Evolutionary conservation across 176 grass and related monocot species (phyloP).

Genomic region (Carex littledalei): DNA sequence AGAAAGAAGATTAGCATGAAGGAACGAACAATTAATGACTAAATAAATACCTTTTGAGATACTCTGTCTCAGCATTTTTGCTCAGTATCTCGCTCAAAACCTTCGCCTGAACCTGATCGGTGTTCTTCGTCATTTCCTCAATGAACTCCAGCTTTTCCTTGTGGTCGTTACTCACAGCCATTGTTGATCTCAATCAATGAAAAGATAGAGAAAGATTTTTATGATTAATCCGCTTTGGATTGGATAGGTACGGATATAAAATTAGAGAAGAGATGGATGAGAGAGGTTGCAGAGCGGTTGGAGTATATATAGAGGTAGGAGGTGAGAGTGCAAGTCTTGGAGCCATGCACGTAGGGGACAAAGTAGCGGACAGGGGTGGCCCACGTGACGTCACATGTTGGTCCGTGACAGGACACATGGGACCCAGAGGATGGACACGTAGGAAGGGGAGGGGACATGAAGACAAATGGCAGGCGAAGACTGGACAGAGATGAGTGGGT

Average conservation of each 20-base stretch:
- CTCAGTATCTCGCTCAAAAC: slow-evolving; percentile 67
- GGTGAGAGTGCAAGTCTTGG: background rate
- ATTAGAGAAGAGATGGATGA: background rate
- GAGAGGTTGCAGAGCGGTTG: background rate
- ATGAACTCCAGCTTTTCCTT: slow-evolving; percentile 79
- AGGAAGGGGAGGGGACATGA: slow-evolving; percentile 24
- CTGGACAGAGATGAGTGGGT: background rate
- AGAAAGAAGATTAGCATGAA: background rate
- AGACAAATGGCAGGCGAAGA: slow-evolving; percentile 18
- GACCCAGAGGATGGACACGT: slow-evolving; percentile 46
- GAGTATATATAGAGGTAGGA: slow-evolving; percentile 42
- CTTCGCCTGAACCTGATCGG: slow-evolving; percentile 49
- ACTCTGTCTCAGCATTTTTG: slow-evolving; percentile 73
- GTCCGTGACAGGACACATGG: slow-evolving; percentile 32
- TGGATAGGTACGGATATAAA: background rate
- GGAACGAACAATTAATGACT: background rate
- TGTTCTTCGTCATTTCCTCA: slow-evolving; percentile 57
- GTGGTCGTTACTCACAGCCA: slow-evolving; percentile 58
- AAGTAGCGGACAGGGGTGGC: slow-evolving; percentile 33
- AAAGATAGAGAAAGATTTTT: background rate
- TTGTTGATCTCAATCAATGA: background rate
- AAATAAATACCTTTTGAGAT: slow-evolving; percentile 51
- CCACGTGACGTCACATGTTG: slow-evolving; percentile 44
- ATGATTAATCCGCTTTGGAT: background rate
- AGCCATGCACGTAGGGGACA: slow-evolving; percentile 61